Evolutionary conservation across 805 yeast genomes (phyloP).

Genomic region (Kodamaea neixiangensis): DNA sequence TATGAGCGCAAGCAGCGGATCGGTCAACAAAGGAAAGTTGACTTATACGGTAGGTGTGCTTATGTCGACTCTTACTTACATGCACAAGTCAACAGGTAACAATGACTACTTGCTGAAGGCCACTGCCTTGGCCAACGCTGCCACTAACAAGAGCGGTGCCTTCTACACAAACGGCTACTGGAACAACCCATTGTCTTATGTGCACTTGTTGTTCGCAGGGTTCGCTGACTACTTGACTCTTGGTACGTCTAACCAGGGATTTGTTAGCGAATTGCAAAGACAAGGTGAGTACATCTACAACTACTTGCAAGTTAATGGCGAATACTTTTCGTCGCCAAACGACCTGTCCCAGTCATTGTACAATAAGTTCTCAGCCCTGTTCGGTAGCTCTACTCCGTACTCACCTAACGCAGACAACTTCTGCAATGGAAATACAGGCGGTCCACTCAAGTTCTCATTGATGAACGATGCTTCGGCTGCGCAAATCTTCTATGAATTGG

Average conservation of each 20-base stretch:
- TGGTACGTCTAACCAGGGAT: conserved; percentile 6
- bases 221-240: conserved; percentile 18
- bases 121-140: conserved; percentile 12
- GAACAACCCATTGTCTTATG: conserved; percentile 17
- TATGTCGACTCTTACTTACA: conserved; percentile 14
- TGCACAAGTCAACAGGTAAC: conserved; percentile 12
- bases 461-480: conserved; percentile 23
- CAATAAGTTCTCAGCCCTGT: conserved; percentile 9
- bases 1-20: conserved; percentile 6
- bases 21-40: conserved; percentile 14
- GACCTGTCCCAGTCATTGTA: conserved; percentile 8
- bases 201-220: conserved; percentile 20
- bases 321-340: conserved; percentile 12
- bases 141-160: conserved; percentile 12
- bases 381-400: conserved; percentile 6
- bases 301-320: conserved; percentile 17
- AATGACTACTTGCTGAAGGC: conserved; percentile 11
- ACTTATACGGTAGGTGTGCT: conserved; percentile 17
- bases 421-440: conserved; percentile 12
- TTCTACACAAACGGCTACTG: conserved; percentile 20
- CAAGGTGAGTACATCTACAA: conserved; percentile 18
- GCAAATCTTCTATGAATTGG: conserved; percentile 21
- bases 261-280: conserved; percentile 8
- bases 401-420: conserved; percentile 13
- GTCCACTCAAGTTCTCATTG: conserved; percentile 15